Evolutionary conservation across 306 rosid genomes (phyloP).

Genomic region (Quillaja saponaria): DNA sequence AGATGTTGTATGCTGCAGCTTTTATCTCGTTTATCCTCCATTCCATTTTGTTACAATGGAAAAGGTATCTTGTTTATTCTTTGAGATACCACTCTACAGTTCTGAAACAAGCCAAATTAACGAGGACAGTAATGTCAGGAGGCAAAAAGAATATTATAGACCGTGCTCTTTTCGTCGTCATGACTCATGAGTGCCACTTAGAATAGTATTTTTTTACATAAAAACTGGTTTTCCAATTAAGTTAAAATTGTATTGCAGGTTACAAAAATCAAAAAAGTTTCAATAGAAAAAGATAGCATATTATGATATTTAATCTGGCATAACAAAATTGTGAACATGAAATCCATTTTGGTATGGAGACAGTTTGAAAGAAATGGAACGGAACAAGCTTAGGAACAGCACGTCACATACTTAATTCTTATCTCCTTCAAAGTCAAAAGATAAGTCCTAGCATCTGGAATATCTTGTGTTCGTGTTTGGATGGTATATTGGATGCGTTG

Average conservation of each 20-base stretch:
- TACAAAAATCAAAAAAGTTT: too few species aligned
- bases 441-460: slow-evolving; percentile 90
- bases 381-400: slow-evolving; percentile 26
- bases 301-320: too few species aligned
- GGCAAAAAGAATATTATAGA: slow-evolving; percentile 7
- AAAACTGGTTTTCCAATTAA: too few species aligned
- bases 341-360: neutral
- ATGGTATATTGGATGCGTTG: slow-evolving; percentile 61
- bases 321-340: neutral
- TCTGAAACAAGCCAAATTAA: slow-evolving; percentile 8
- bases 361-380: slow-evolving; percentile 20
- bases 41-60: too few species aligned
- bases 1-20: neutral
- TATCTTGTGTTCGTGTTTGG: slow-evolving; percentile 55
- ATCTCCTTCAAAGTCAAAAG: slow-evolving; percentile 82
- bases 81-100: neutral
- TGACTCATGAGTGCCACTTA: too few species aligned
- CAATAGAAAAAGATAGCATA: too few species aligned
- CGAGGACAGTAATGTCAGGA: neutral
- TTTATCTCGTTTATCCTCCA: slow-evolving; percentile 4
- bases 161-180: too few species aligned
- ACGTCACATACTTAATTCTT: slow-evolving; percentile 56
- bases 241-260: too few species aligned
- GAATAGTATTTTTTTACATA: too few species aligned
- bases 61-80: slow-evolving; percentile 8